These are phyloP conservation scores for Petunia axillaris DNA, from an alignment of 257 asterid genomes.

Conservation along the genomic window DNA sequence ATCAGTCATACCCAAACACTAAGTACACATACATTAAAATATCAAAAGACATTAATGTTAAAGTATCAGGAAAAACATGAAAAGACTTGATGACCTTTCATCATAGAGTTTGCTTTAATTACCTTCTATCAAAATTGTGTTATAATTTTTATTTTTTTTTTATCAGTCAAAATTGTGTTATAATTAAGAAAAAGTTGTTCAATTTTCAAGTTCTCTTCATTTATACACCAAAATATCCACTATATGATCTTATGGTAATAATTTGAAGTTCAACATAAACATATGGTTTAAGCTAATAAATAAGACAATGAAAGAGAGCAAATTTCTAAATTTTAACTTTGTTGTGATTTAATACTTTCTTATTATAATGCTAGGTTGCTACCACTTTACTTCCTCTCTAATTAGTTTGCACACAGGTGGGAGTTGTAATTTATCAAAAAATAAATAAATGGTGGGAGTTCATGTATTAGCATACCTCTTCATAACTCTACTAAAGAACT, in stretches of 20 bases:
- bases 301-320: background rate
- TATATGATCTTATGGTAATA: background rate
- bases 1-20: slow-evolving; percentile 11
- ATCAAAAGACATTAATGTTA: slow-evolving; percentile 1
- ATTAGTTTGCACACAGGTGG: background rate
- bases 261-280: background rate
- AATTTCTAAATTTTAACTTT: background rate
- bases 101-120: background rate
- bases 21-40: background rate
- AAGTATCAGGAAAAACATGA: slow-evolving; percentile 4
- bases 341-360: background rate
- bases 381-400: background rate
- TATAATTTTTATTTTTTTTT: too few species aligned
- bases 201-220: background rate
- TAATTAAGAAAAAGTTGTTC: background rate
- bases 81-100: background rate
- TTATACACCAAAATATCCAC: background rate
- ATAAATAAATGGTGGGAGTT: background rate
- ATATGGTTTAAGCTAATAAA: background rate
- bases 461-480: background rate
- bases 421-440: background rate
- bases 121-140: background rate
- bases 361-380: background rate
- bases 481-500: background rate
- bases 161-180: background rate